Evolutionary conservation across 305 asterid species (phyloP).

Genomic region (Fraxinus baroniana): DNA sequence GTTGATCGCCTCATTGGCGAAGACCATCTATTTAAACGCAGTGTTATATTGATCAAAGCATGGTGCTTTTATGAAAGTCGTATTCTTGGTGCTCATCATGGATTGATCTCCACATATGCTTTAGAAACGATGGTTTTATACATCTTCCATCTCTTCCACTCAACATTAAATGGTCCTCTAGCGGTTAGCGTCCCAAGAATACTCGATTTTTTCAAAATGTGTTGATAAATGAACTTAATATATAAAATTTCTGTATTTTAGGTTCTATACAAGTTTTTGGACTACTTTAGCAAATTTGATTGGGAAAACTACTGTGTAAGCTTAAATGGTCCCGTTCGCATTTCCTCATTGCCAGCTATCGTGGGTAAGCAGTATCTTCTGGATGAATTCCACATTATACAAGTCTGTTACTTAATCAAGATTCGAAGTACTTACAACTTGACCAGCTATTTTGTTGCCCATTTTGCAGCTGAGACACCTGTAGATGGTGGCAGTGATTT

Average conservation of each 20-base stretch:
- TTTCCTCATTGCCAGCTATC: constrained; percentile 62
- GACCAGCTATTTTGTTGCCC: constrained; percentile 14
- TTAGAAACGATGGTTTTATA: constrained; percentile 82
- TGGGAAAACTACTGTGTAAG: constrained; percentile 76
- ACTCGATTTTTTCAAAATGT: constrained; percentile 22
- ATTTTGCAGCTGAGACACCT: constrained; percentile 62
- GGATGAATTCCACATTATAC: constrained; percentile 11
- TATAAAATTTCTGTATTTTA: constrained; percentile 28
- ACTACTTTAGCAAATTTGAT: constrained; percentile 74
- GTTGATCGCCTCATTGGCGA: constrained; percentile 73
- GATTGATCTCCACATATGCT: constrained; percentile 89
- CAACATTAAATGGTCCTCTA: constrained; percentile 71
- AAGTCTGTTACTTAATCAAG: background rate
- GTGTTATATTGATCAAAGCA: constrained; percentile 74
- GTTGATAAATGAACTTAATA: constrained; percentile 24
- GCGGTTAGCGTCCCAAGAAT: constrained; percentile 55
- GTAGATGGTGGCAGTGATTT: constrained; percentile 48
- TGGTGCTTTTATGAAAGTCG: constrained; percentile 97
- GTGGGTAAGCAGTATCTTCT: constrained; percentile 51
- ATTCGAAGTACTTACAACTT: background rate
- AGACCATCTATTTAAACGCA: constrained; percentile 76
- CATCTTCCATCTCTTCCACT: constrained; percentile 78
- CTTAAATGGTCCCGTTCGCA: constrained; percentile 61
- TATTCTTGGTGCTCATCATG: constrained; percentile 83
- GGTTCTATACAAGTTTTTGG: constrained; percentile 84